These are phyloP conservation scores for Aspergillus flavus DNA, from an alignment of 2,329 filamentous ascomycete genomes.

Conservation along the genomic window DNA sequence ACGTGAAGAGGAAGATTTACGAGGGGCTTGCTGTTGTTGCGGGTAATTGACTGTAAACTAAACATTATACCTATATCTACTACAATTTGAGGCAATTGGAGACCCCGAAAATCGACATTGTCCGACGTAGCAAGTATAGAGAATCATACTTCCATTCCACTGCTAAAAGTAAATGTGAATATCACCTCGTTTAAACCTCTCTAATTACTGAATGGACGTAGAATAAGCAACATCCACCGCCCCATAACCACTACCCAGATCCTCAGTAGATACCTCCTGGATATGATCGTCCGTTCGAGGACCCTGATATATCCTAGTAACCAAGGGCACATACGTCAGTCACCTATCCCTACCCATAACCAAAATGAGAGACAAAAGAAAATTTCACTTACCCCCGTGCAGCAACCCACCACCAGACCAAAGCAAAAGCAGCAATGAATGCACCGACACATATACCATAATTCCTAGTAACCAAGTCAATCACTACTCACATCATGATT, in stretches of 20 bases:
- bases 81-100: not conserved
- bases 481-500: not conserved
- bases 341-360: not conserved
- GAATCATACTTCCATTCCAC: not conserved
- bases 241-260: slow-evolving; percentile 25
- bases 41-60: slow-evolving; percentile 55
- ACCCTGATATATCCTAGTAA: slow-evolving; percentile 57
- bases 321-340: slow-evolving; percentile 15
- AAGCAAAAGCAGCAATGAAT: slow-evolving; percentile 53
- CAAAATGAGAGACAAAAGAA: slow-evolving; percentile 15
- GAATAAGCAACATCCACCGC: slow-evolving; percentile 11
- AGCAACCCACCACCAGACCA: slow-evolving; percentile 52
- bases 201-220: not conserved
- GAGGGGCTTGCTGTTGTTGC: slow-evolving; percentile 90
- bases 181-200: not conserved
- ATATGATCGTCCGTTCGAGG: slow-evolving; percentile 59
- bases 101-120: not conserved
- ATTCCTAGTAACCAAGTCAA: slow-evolving; percentile 40
- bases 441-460: slow-evolving; percentile 51
- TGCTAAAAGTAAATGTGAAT: not conserved
- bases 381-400: slow-evolving; percentile 39
- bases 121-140: too few species aligned
- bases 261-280: slow-evolving; percentile 37
- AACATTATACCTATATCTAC: slow-evolving; percentile 1
- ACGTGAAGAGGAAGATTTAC: slow-evolving; percentile 89